Base-by-base conservation (phyloP, 2,329 filamentous ascomycete genomes). In the Amauroascus niger region DNA sequence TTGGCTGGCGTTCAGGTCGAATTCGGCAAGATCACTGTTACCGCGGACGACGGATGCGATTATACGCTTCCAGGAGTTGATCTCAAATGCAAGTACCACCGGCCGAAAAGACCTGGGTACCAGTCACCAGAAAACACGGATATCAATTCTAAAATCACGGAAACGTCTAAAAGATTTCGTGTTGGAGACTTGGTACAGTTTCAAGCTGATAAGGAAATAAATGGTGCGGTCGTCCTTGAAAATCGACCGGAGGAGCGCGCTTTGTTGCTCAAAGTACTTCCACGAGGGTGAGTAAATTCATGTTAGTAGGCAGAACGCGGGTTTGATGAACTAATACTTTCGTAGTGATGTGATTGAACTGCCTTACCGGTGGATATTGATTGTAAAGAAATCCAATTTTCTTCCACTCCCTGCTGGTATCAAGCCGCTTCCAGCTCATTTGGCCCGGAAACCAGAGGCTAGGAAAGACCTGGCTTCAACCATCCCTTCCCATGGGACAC, bases 51-150 rank as follows among this genome's bases (percentile, higher is more conserved):
- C 64, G 89, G 89, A 6, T 88, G 83, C 1, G 89, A 96, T 67
- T 96, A 96, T 69, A 91, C 87, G 60, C 86, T 95, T 62, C 87
- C 89, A 63, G 89, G 86, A 0, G 91, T 94, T 62, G 88, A 95
- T 65, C 90, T 97, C 67, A 88, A 87, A 62, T 98, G 93, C 72
- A 87, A 90, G 56, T 95, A 95, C 71, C 93, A 98, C 68, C 82
- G 93, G 48, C 82, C 86, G 13, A 95, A 93, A 73, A 83, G 93
- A 63, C 83, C 88, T 58, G 88, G 85, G 71, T 87, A 86, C 59
- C 69, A 83, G 49, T 81, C 87, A 52, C 79, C 80, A 33, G 81
- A 87, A 52, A 73, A 76, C 1, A 73, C 93, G 57, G 89, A 93
- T 62, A 78, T 79, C 50, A 84, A 86, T 65, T 74, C 80, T 53